These are phyloP conservation scores for Trypanosoma cruzi DNA, from an alignment of 208 protist species.

Conservation along the genomic window DNA sequence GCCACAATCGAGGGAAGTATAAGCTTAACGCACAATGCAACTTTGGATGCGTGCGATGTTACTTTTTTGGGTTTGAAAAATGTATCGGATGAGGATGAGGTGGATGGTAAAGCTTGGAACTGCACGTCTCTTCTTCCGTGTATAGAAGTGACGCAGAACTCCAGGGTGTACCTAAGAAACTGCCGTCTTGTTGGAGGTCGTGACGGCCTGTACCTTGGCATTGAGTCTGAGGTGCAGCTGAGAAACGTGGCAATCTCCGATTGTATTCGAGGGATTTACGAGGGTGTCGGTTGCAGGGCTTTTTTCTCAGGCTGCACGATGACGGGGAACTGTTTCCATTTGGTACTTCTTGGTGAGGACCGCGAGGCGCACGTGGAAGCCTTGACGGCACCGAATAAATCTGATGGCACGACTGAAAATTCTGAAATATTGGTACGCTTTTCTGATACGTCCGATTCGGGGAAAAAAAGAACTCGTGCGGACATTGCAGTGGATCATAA, in stretches of 20 bases:
- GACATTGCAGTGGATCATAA: conserved; percentile 61
- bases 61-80: conserved; percentile 39
- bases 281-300: conserved; percentile 53
- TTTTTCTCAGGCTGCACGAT: conserved; percentile 35
- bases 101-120: background rate
- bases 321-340: conserved; percentile 55
- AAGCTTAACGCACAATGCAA: conserved; percentile 32
- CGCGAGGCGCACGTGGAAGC: conserved; percentile 11
- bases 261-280: conserved; percentile 66
- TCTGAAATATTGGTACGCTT: background rate
- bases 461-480: conserved; percentile 31
- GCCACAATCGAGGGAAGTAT: conserved; percentile 54
- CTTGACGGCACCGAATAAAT: background rate
- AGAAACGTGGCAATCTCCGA: conserved; percentile 35
- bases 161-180: conserved; percentile 34
- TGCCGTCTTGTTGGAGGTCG: conserved; percentile 59
- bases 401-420: background rate
- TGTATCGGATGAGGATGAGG: background rate
- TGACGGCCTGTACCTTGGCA: conserved; percentile 63
- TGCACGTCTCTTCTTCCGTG: conserved; percentile 24
- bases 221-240: conserved; percentile 44
- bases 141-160: conserved; percentile 42
- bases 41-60: conserved; percentile 46
- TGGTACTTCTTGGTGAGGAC: conserved; percentile 47
- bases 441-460: conserved; percentile 11